Conservation (phyloP, 2,329 filamentous ascomycete species). For the Neofusicoccum ribis region DNA sequence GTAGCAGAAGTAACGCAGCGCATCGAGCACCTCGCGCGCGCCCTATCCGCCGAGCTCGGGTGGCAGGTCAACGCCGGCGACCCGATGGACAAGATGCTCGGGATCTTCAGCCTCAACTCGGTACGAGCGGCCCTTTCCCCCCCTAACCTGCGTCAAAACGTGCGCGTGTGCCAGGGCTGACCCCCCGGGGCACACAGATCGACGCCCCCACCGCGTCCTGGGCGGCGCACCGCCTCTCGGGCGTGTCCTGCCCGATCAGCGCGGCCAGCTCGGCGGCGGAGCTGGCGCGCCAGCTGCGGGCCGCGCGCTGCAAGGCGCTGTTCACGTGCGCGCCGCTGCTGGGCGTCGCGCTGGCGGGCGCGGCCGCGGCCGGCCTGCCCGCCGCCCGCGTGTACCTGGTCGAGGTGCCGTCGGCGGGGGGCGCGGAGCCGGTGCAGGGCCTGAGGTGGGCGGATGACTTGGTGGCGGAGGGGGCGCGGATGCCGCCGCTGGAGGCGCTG, state of each 20-base stretch:
- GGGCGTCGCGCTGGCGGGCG: background rate
- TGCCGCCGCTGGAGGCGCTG: background rate
- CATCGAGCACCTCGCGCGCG: conserved; percentile 5
- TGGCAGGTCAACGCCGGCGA: background rate
- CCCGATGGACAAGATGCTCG: background rate
- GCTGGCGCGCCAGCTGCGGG: background rate
- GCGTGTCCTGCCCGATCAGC: background rate
- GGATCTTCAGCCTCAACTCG: conserved; percentile 10
- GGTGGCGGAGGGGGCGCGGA: background rate
- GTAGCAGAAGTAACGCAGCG: conserved; percentile 6
- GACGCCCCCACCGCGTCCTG: conserved; percentile 4
- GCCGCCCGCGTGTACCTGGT: background rate
- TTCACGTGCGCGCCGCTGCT: conserved; percentile 2
- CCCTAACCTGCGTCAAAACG: too few species aligned
- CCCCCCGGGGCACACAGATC: background rate
- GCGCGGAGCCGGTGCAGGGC: background rate
- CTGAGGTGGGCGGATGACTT: background rate
- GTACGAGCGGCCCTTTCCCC: background rate
- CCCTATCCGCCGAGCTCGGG: conserved; percentile 2
- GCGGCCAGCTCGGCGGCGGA: background rate
- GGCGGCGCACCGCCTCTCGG: conserved; percentile 1
- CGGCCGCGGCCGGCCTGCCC: background rate
- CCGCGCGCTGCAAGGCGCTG: background rate
- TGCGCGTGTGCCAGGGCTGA: too few species aligned
- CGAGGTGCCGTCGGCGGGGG: background rate